These are phyloP conservation scores for Endocalyx cinctus DNA, from an alignment of 2,329 filamentous ascomycete species.

Conservation along the genomic window DNA sequence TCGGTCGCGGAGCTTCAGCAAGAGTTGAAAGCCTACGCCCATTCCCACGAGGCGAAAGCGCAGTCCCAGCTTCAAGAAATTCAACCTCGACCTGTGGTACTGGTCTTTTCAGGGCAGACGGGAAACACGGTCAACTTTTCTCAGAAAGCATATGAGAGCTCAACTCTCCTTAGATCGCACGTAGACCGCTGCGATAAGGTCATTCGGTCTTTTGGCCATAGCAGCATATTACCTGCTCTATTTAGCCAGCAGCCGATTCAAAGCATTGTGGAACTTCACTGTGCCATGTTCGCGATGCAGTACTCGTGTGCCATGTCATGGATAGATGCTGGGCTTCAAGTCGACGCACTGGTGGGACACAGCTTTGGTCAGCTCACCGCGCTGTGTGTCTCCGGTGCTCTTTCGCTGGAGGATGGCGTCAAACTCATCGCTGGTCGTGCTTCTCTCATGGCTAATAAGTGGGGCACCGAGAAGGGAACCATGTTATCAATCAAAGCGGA, in stretches of 20 bases:
- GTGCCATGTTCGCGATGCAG: conserved; percentile 34
- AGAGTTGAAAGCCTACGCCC: too few relatives aligned
- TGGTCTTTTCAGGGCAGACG: too few relatives aligned
- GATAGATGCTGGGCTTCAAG: conserved; percentile 31
- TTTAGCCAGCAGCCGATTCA: conserved; percentile 20
- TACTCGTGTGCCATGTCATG: conserved; percentile 30
- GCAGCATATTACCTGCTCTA: conserved; percentile 27
- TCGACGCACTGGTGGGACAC: conserved; percentile 31
- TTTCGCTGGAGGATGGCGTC: conserved; percentile 28
- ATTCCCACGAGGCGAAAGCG: too few relatives aligned
- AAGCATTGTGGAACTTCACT: conserved; percentile 33
- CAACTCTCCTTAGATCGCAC: conserved; percentile 17
- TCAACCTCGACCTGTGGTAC: too few relatives aligned
- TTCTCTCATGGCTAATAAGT: conserved; percentile 22
- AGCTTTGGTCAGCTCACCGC: conserved; percentile 39
- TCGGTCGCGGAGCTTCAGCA: too few relatives aligned
- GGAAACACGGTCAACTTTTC: conserved; percentile 30
- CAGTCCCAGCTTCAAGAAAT: too few relatives aligned
- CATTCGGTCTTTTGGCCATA: conserved; percentile 10
- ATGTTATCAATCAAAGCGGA: conserved; percentile 37
- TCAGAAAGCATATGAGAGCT: conserved; percentile 23
- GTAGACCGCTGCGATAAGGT: conserved; percentile 17
- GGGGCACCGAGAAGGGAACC: conserved; percentile 31
- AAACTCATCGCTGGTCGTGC: conserved; percentile 25
- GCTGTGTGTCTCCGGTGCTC: conserved; percentile 28